Evolutionary conservation across 371 early-diverging fungal species (phyloP).

Genomic region (Chytridiales sp.): DNA sequence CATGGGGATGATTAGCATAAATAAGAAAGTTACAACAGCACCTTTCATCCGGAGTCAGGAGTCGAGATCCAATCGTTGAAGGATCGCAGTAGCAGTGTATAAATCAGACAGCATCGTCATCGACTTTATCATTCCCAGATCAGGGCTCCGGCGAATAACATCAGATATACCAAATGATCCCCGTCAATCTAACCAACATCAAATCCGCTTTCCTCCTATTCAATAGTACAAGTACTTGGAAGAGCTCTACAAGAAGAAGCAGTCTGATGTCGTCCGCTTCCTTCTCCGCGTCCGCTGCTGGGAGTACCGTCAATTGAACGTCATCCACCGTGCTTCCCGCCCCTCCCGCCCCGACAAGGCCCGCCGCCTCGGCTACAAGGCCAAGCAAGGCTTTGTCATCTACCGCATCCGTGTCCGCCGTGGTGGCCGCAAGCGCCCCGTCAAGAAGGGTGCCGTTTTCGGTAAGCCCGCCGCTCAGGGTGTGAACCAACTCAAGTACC

Average conservation of each 20-base stretch:
- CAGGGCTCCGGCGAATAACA: too few species aligned
- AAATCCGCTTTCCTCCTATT: too few species aligned
- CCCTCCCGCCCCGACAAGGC: constrained; percentile 99
- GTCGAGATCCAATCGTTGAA: too few species aligned
- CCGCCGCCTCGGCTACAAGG: constrained; percentile 98
- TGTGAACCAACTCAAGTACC: constrained; percentile 96
- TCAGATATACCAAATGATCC: too few species aligned
- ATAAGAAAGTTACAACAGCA: too few species aligned
- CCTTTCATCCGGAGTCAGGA: too few species aligned
- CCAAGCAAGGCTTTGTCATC: constrained; percentile 98
- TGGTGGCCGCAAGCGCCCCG: constrained; percentile 96
- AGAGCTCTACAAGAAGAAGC: constrained; percentile 98
- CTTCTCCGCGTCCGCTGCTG: constrained; percentile 96
- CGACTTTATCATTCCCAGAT: too few species aligned
- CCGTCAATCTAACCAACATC: too few species aligned
- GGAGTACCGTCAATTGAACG: constrained; percentile 98
- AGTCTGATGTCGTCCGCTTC: constrained; percentile 98
- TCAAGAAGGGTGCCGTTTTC: constrained; percentile 94
- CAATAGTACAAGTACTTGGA: constrained; percentile 98
- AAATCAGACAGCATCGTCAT: too few species aligned
- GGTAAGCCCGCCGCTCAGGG: constrained; percentile 98
- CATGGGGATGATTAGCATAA: too few species aligned
- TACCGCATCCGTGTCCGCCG: constrained; percentile 98
- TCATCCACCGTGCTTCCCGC: constrained; percentile 96
- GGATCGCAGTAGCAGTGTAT: too few species aligned